phyloP scores from a whole-genome alignment of 2,329 filamentous ascomycete species.

The Xylaria sp. region DNA sequence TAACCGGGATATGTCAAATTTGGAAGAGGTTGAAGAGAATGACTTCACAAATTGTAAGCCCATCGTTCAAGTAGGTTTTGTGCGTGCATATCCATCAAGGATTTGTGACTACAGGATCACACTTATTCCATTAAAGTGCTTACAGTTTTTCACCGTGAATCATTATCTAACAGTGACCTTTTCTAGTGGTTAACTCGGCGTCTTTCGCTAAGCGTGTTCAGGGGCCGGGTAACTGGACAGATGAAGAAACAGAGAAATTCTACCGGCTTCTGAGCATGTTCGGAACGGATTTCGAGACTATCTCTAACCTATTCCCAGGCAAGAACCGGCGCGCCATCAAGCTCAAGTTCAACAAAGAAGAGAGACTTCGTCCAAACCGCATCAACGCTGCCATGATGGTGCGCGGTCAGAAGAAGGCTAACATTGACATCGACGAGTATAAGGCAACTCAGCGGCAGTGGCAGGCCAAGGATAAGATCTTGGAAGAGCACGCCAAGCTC shows the following conservation, averaged over 20 bases:
- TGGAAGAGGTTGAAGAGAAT: conserved; percentile 75
- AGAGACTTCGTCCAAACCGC: conserved; percentile 66
- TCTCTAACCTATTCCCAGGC: conserved; percentile 75
- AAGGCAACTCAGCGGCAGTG: conserved; percentile 50
- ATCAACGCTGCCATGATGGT: conserved; percentile 67
- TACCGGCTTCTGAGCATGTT: conserved; percentile 77
- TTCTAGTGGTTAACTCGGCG: conserved; percentile 60
- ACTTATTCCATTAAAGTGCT: neutral
- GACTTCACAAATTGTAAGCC: conserved; percentile 67
- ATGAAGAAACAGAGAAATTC: conserved; percentile 75
- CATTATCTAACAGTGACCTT: neutral
- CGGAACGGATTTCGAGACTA: conserved; percentile 83
- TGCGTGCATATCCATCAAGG: neutral
- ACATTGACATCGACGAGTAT: conserved; percentile 67
- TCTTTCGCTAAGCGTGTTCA: conserved; percentile 69
- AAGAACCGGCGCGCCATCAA: conserved; percentile 77
- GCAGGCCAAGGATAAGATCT: conserved; percentile 61
- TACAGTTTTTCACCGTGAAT: neutral
- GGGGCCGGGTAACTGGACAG: conserved; percentile 71
- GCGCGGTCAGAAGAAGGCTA: conserved; percentile 59
- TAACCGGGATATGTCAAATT: conserved; percentile 53
- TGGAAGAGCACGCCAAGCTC: conserved; percentile 56
- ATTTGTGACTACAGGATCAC: neutral
- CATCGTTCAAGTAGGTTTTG: neutral
- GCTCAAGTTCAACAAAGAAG: conserved; percentile 82